A percentile compares a stretch with the other conserved stretches of the same genome.
These are phyloP conservation scores for Viridothelium virens DNA, from an alignment of 495 filamentous ascomycete genomes.

Conservation along the genomic window DNA sequence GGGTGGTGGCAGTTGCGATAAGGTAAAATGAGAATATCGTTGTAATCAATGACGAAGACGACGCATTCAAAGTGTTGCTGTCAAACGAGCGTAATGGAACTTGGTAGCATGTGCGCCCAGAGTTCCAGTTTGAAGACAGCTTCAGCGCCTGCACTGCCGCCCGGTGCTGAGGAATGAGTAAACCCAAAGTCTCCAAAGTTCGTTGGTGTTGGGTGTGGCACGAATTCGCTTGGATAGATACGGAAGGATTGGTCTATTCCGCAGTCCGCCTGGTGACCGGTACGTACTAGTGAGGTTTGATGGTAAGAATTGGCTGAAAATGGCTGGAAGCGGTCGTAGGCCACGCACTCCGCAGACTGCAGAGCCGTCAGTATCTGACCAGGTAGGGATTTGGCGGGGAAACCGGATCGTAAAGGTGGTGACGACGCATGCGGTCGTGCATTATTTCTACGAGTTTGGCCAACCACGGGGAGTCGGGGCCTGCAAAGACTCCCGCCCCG, in stretches of 20 bases:
- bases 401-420: not conserved
- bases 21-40: not conserved
- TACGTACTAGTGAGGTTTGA: not conserved
- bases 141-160: not conserved
- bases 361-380: not conserved
- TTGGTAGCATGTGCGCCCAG: not conserved
- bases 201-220: constrained; percentile 11
- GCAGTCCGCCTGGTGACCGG: too few species aligned
- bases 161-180: constrained; percentile 1
- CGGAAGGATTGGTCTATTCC: not conserved
- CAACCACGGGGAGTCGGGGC: constrained; percentile 1
- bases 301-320: not conserved
- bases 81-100: constrained; percentile 4
- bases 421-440: constrained; percentile 9
- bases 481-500: not conserved
- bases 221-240: constrained; percentile 1
- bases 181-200: not conserved
- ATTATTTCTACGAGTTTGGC: not conserved
- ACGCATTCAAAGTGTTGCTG: not conserved
- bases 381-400: constrained; percentile 12
- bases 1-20: not conserved
- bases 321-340: not conserved
- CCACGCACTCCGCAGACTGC: not conserved
- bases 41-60: not conserved
- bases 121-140: not conserved